These are phyloP conservation scores for Trichoderma simmonsii DNA, from an alignment of 2,329 filamentous ascomycete species.

Conservation along the genomic window DNA sequence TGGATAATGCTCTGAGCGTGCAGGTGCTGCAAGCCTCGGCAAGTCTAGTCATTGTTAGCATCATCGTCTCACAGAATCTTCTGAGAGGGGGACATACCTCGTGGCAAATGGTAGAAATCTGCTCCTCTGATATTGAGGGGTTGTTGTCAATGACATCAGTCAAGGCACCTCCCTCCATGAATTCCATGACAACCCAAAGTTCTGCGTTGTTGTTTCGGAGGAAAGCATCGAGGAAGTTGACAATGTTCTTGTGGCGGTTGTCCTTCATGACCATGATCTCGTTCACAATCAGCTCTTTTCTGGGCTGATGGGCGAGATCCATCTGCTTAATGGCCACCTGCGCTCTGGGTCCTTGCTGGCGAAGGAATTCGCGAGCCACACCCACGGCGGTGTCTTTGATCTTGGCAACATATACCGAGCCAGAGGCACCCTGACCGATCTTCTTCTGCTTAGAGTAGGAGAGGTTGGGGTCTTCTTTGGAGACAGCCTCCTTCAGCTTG, in stretches of 20 bases:
- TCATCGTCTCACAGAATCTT: not conserved
- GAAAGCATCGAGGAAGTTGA: slow-evolving; percentile 97
- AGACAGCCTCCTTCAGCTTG: slow-evolving; percentile 89
- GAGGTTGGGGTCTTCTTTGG: slow-evolving; percentile 88
- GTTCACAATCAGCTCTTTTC: slow-evolving; percentile 98
- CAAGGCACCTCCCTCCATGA: slow-evolving; percentile 96
- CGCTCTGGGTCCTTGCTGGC: slow-evolving; percentile 73
- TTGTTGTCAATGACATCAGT: slow-evolving; percentile 99
- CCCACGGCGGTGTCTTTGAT: slow-evolving; percentile 87
- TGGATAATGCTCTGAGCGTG: slow-evolving; percentile 97
- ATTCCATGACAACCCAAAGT: slow-evolving; percentile 99
- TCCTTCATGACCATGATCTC: slow-evolving; percentile 99
- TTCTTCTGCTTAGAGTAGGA: slow-evolving; percentile 99
- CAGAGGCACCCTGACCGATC: slow-evolving; percentile 96
- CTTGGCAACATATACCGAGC: slow-evolving; percentile 95
- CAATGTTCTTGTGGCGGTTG: slow-evolving; percentile 95
- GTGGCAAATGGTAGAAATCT: slow-evolving; percentile 94
- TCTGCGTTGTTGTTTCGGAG: slow-evolving; percentile 90
- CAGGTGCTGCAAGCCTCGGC: slow-evolving; percentile 88
- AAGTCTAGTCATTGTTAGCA: slow-evolving; percentile 61
- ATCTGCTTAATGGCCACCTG: slow-evolving; percentile 99
- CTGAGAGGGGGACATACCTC: slow-evolving; percentile 62
- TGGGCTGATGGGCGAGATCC: slow-evolving; percentile 94
- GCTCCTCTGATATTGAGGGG: slow-evolving; percentile 86
- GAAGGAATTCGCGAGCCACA: slow-evolving; percentile 75